Evolutionary conservation across 148 eudicot species (phyloP).

Genomic region (Dianthus caryophyllus): DNA sequence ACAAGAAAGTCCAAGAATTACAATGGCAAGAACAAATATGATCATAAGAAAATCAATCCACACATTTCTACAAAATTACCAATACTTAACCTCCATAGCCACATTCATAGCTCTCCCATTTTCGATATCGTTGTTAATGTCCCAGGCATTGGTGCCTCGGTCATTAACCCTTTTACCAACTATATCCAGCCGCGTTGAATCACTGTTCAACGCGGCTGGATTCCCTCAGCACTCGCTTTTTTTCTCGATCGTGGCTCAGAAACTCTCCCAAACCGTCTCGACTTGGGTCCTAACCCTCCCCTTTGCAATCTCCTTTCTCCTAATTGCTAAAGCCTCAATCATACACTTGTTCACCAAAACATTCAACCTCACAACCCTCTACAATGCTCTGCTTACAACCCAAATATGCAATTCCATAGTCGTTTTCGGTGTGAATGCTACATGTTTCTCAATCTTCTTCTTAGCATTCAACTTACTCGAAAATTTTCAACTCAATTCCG

Average conservation of each 20-base stretch:
- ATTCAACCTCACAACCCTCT: background rate
- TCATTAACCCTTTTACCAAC: conserved; percentile 32
- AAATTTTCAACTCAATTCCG: conserved; percentile 14
- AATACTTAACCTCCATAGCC: conserved; percentile 51
- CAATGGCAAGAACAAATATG: conserved; percentile 41
- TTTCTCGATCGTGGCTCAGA: conserved; percentile 41
- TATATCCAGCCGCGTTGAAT: conserved; percentile 36
- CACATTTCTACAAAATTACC: conserved; percentile 48
- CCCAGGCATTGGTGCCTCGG: conserved; percentile 43
- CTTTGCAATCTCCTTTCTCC: conserved; percentile 56
- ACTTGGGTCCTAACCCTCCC: conserved; percentile 47
- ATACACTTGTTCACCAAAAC: conserved; percentile 28
- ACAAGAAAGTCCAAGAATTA: conserved; percentile 24
- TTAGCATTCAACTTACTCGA: conserved; percentile 40
- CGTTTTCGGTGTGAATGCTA: conserved; percentile 47
- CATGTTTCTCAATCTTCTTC: conserved; percentile 47
- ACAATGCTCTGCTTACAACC: conserved; percentile 37
- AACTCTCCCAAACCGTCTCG: conserved; percentile 63
- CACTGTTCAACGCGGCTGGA: conserved; percentile 48
- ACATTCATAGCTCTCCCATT: conserved; percentile 58
- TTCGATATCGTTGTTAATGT: conserved; percentile 51
- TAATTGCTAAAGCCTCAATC: conserved; percentile 61
- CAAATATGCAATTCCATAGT: conserved; percentile 32
- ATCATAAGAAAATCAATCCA: conserved; percentile 58
- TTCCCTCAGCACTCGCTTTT: conserved; percentile 40